phyloP scores from a whole-genome alignment of 106 monocot species.

The Platanthera guangdongensis region DNA sequence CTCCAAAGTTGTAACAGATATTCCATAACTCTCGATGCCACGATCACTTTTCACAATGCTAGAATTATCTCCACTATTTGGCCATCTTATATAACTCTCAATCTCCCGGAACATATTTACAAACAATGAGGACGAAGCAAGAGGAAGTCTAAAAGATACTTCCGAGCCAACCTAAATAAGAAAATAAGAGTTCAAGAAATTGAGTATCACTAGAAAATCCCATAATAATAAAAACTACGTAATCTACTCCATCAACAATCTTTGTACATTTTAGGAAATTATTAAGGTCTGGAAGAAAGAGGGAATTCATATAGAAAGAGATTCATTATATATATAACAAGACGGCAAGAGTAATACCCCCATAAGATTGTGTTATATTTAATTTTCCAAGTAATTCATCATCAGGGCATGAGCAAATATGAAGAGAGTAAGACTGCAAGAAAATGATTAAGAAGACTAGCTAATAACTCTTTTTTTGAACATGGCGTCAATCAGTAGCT shows the following conservation, averaged over 20 bases:
- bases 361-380: background rate
- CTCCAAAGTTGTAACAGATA: conserved; percentile 86
- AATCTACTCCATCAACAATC: background rate
- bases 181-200: conserved; percentile 3
- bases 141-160: conserved; percentile 79
- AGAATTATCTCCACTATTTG: conserved; percentile 1
- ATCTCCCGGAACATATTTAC: conserved; percentile 85
- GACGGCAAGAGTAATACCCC: background rate
- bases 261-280: background rate
- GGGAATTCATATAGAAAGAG: background rate
- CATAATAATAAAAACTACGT: background rate
- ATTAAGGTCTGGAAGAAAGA: background rate
- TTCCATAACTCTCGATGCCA: conserved; percentile 79
- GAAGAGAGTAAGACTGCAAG: background rate
- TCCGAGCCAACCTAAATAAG: conserved; percentile 74
- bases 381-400: background rate
- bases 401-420: background rate
- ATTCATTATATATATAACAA: background rate
- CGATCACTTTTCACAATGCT: conserved; percentile 10
- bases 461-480: background rate
- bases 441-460: background rate
- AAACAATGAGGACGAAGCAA: conserved; percentile 60
- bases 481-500: background rate
- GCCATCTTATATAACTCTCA: conserved; percentile 51
- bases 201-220: background rate